Conservation (phyloP, 1,284 basidiomycete genomes). For the Ganoderma lingzhi region DNA sequence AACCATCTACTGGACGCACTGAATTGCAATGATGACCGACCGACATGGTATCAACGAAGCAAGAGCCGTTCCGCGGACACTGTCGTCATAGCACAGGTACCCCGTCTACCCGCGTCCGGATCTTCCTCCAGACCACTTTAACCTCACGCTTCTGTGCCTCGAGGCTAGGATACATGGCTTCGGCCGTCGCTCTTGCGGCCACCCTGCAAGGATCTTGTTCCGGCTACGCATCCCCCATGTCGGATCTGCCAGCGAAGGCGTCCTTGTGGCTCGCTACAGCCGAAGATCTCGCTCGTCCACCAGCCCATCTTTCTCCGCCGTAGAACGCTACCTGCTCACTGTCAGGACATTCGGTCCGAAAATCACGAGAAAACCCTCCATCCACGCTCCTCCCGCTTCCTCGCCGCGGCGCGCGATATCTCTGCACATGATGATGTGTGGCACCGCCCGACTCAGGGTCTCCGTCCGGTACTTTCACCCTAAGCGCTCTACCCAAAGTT, state of each 20-base stretch:
- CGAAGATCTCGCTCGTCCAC: slow-evolving; percentile 21
- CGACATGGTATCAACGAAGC: neutral
- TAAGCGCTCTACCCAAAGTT: slow-evolving; percentile 4
- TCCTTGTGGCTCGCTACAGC: slow-evolving; percentile 8
- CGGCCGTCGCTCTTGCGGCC: slow-evolving; percentile 13
- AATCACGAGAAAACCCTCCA: neutral
- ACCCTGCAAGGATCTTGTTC: slow-evolving; percentile 12
- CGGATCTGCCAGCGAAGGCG: slow-evolving; percentile 21
- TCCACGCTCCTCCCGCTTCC: neutral
- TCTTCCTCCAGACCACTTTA: neutral
- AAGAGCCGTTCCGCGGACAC: slow-evolving; percentile 3
- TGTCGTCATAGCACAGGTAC: slow-evolving; percentile 10
- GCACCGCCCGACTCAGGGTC: slow-evolving; percentile 12
- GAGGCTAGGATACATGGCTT: slow-evolving; percentile 10
- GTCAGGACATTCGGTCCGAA: slow-evolving; percentile 16
- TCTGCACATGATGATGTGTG: slow-evolving; percentile 10
- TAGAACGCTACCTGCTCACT: neutral
- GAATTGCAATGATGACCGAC: slow-evolving; percentile 4
- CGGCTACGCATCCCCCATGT: slow-evolving; percentile 21
- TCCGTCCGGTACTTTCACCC: slow-evolving; percentile 9
- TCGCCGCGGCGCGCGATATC: neutral
- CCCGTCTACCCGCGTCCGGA: neutral
- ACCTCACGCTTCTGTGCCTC: slow-evolving; percentile 9
- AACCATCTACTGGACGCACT: neutral
- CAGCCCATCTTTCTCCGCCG: neutral